These are phyloP conservation scores for Myriosclerotinia curreyana DNA, from an alignment of 2,329 filamentous ascomycete species.

Conservation along the genomic window DNA sequence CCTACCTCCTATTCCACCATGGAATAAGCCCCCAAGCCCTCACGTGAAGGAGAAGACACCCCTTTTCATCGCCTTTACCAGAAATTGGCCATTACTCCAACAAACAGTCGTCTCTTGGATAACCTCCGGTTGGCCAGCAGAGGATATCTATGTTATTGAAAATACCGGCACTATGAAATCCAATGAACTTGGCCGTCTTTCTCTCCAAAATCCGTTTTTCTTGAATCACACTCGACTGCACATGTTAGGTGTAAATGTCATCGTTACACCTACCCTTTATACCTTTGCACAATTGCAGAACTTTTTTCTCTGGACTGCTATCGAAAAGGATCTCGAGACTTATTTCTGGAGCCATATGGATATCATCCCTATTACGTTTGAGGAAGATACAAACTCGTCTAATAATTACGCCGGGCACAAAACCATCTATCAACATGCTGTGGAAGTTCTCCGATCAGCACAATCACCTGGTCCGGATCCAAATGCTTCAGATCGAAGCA, in stretches of 20 bases:
- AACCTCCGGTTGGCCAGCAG: conserved; percentile 55
- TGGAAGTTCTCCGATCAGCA: conserved; percentile 15
- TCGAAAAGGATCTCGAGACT: conserved; percentile 45
- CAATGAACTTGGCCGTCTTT: conserved; percentile 47
- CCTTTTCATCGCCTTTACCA: conserved; percentile 56
- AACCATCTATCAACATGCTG: conserved; percentile 20
- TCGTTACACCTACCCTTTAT: conserved; percentile 50
- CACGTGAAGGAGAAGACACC: conserved; percentile 47
- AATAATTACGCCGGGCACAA: conserved; percentile 1
- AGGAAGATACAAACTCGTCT: not conserved
- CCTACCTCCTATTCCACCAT: conserved; percentile 45
- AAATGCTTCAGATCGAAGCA: conserved; percentile 16
- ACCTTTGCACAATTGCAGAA: conserved; percentile 56
- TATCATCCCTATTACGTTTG: conserved; percentile 44
- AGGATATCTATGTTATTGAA: conserved; percentile 55
- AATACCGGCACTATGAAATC: conserved; percentile 56
- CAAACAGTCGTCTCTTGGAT: conserved; percentile 56
- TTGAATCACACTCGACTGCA: conserved; percentile 50
- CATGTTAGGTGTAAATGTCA: conserved; percentile 50
- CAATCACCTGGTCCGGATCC: conserved; percentile 14
- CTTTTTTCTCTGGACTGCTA: conserved; percentile 48
- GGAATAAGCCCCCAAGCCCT: conserved; percentile 44
- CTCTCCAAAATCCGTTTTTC: conserved; percentile 53
- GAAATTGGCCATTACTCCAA: conserved; percentile 52
- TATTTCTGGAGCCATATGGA: conserved; percentile 58